A percentile compares a stretch with the other conserved stretches of the same genome.
These are phyloP conservation scores for Clonostachys chloroleuca DNA, from an alignment of 2,329 filamentous ascomycete genomes.

Conservation along the genomic window DNA sequence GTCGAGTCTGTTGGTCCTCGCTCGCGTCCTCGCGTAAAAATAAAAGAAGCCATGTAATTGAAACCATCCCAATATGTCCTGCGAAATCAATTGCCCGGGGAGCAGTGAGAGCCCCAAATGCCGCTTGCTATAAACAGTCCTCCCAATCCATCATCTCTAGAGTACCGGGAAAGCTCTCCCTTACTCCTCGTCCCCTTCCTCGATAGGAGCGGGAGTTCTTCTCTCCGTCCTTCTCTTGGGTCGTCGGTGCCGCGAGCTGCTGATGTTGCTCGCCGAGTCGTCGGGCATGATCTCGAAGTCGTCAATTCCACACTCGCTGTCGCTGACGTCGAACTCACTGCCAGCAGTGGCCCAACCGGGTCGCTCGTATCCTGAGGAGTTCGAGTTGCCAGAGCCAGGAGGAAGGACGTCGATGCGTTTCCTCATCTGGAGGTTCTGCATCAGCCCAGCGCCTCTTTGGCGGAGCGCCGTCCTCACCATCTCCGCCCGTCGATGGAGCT, in stretches of 20 bases:
- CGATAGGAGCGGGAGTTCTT: slow-evolving; percentile 67
- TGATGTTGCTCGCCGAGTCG: slow-evolving; percentile 78
- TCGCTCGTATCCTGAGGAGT: slow-evolving; percentile 37
- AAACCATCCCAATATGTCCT: no score
- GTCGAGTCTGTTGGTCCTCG: no score
- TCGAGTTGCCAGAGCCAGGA: slow-evolving; percentile 37
- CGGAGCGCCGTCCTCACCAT: slow-evolving; percentile 72
- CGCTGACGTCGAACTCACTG: slow-evolving; percentile 43
- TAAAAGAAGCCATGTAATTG: no score
- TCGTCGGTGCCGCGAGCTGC: slow-evolving; percentile 61
- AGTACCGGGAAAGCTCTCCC: no score
- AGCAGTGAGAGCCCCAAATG: no score
- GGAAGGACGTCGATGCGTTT: slow-evolving; percentile 52
- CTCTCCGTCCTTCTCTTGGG: slow-evolving; percentile 66
- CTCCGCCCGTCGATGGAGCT: slow-evolving; percentile 82
- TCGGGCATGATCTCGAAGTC: slow-evolving; percentile 66
- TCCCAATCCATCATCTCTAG: no score
- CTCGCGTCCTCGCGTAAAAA: no score
- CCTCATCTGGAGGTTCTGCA: slow-evolving; percentile 57
- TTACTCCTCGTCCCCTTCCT: slow-evolving; percentile 66
- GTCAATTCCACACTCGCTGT: slow-evolving; percentile 55
- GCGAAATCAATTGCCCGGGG: no score
- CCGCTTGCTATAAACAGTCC: no score
- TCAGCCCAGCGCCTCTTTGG: slow-evolving; percentile 76
- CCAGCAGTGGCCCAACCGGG: slow-evolving; percentile 24